A percentile compares a stretch with the other conserved stretches of the same genome.
Conservation (phyloP, 768 basidiomycete species). For the Saitozyma sp. region DNA sequence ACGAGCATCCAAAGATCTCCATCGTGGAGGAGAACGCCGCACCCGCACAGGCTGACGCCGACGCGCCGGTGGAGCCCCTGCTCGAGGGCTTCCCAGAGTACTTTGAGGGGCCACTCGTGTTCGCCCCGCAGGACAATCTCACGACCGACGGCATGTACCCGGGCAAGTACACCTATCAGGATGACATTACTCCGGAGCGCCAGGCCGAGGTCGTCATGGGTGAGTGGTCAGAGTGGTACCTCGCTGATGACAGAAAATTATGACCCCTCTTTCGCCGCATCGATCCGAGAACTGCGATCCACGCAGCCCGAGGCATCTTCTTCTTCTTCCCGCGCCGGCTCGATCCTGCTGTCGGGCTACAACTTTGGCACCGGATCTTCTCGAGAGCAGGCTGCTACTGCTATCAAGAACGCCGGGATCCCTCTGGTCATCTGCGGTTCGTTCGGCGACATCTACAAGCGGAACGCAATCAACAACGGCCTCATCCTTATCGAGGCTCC, state of each 20-base stretch:
- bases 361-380: conserved; percentile 99
- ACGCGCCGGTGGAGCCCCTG: conserved; percentile 71
- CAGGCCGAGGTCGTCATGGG: conserved; percentile 95
- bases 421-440: conserved; percentile 95
- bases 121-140: conserved; percentile 92
- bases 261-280: conserved; percentile 77
- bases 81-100: conserved; percentile 76
- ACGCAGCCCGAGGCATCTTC: conserved; percentile 34
- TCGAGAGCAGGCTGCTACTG: conserved; percentile 96
- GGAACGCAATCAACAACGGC: conserved; percentile 98
- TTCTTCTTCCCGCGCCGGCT: conserved; percentile 59
- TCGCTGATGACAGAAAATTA: conserved; percentile 72
- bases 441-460: conserved; percentile 98
- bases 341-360: conserved; percentile 85
- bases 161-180: conserved; percentile 98
- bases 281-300: conserved; percentile 58
- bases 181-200: conserved; percentile 91
- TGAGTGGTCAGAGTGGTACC: conserved; percentile 14
- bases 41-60: conserved; percentile 54
- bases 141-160: conserved; percentile 99
- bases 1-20: conserved; percentile 43
- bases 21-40: conserved; percentile 45
- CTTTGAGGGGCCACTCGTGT: conserved; percentile 84
- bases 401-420: conserved; percentile 88
- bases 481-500: conserved; percentile 92